Conservation (phyloP, 2,329 filamentous ascomycete genomes). For the Botrytis byssoidea region DNA sequence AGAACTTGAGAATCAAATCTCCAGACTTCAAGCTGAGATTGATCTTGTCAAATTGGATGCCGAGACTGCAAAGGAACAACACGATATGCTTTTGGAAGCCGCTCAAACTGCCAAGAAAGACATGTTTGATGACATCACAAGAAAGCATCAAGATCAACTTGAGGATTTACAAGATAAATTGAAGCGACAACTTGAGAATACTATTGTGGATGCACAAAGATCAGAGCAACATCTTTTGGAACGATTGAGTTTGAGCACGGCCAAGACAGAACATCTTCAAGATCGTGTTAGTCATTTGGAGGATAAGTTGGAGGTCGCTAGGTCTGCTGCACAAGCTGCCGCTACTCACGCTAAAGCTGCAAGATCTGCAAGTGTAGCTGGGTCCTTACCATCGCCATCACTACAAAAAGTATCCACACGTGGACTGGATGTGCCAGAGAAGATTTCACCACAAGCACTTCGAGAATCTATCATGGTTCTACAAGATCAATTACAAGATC, state of each 20-base stretch:
- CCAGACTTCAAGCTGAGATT: slow-evolving; percentile 69
- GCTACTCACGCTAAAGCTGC: slow-evolving; percentile 33
- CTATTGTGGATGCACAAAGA: slow-evolving; percentile 77
- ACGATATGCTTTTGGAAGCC: slow-evolving; percentile 83
- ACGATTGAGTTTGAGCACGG: slow-evolving; percentile 75
- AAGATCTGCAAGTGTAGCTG: slow-evolving; percentile 29
- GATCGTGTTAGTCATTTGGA: slow-evolving; percentile 83
- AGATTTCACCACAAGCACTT: slow-evolving; percentile 89
- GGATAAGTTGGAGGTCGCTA: slow-evolving; percentile 87
- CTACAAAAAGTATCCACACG: slow-evolving; percentile 41
- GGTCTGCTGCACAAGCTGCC: slow-evolving; percentile 66
- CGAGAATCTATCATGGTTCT: slow-evolving; percentile 95
- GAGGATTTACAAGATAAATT: slow-evolving; percentile 76
- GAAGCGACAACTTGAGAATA: slow-evolving; percentile 69
- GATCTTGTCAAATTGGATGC: slow-evolving; percentile 76
- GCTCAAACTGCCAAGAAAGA: slow-evolving; percentile 66
- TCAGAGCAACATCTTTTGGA: slow-evolving; percentile 78
- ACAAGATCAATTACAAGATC: slow-evolving; percentile 93
- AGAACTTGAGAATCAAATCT: slow-evolving; percentile 77
- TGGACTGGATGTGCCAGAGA: slow-evolving; percentile 64
- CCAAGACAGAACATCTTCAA: slow-evolving; percentile 81
- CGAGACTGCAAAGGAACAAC: slow-evolving; percentile 75
- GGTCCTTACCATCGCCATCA: slow-evolving; percentile 22
- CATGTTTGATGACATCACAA: slow-evolving; percentile 49
- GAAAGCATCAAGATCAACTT: slow-evolving; percentile 65